phyloP scores from a whole-genome alignment of 345 rosid genomes.

The Boechera retrofracta region DNA sequence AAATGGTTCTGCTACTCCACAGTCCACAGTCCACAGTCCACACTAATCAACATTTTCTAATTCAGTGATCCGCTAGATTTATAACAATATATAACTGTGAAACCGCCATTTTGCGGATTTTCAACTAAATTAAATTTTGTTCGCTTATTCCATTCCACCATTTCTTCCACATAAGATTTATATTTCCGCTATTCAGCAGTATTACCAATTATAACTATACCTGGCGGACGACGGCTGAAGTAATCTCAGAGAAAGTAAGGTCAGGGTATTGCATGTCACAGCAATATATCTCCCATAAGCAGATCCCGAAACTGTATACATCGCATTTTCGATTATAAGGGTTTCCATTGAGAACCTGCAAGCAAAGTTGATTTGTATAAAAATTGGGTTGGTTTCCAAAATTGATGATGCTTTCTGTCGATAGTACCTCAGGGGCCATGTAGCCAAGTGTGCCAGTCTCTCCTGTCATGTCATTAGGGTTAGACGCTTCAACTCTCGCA shows the following conservation, averaged over 20 bases:
- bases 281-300: slow-evolving; percentile 97
- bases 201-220: slow-evolving; percentile 41
- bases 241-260: slow-evolving; percentile 93
- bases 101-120: too few species aligned
- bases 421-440: slow-evolving; percentile 97
- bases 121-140: not conserved
- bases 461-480: slow-evolving; percentile 99
- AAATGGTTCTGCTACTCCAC: not conserved
- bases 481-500: slow-evolving; percentile 98
- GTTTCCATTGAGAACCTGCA: slow-evolving; percentile 93
- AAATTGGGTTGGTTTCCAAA: not conserved
- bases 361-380: slow-evolving; percentile 7
- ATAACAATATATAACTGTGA: too few species aligned
- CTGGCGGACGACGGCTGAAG: slow-evolving; percentile 97
- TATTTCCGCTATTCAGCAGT: not conserved
- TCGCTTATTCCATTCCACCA: not conserved
- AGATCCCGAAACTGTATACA: slow-evolving; percentile 95
- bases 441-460: slow-evolving; percentile 99
- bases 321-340: slow-evolving; percentile 98
- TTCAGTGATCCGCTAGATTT: not conserved
- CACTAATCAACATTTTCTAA: not conserved
- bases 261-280: slow-evolving; percentile 99
- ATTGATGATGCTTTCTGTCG: not conserved
- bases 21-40: too few species aligned
- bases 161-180: not conserved